Conservation (phyloP, 208 protist species). For the Acanthamoeba castellanii region DNA sequence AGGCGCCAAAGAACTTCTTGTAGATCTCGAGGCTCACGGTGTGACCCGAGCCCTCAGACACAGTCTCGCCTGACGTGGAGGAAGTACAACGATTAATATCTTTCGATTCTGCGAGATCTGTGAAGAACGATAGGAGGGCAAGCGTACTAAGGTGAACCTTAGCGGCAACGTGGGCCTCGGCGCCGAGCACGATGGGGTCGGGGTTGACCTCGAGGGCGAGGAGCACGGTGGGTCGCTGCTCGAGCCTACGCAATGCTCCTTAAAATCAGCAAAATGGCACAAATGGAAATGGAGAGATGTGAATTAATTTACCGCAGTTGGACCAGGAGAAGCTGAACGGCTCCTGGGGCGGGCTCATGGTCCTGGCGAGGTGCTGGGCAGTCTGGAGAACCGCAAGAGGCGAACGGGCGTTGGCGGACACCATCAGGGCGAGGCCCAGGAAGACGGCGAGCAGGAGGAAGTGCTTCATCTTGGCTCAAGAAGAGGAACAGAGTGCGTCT, state of each 20-base stretch:
- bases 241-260: background rate
- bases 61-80: background rate
- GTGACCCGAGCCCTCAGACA: background rate
- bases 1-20: constrained; percentile 72
- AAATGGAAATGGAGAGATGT: background rate
- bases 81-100: background rate
- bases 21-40: constrained; percentile 71
- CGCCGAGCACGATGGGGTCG: constrained; percentile 67
- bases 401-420: constrained; percentile 15
- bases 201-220: constrained; percentile 37
- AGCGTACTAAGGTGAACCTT: constrained; percentile 16
- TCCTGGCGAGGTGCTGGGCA: background rate
- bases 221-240: constrained; percentile 53
- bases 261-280: background rate
- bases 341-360: background rate
- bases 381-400: background rate
- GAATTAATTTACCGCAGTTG: background rate
- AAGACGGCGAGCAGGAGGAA: background rate
- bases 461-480: background rate
- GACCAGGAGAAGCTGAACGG: constrained; percentile 34
- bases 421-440: background rate
- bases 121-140: background rate
- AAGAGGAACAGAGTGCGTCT: background rate
- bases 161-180: background rate
- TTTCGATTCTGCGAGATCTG: background rate